These are phyloP conservation scores for Diutina catenulata DNA, from an alignment of 1,139 yeast species.

Conservation along the genomic window DNA sequence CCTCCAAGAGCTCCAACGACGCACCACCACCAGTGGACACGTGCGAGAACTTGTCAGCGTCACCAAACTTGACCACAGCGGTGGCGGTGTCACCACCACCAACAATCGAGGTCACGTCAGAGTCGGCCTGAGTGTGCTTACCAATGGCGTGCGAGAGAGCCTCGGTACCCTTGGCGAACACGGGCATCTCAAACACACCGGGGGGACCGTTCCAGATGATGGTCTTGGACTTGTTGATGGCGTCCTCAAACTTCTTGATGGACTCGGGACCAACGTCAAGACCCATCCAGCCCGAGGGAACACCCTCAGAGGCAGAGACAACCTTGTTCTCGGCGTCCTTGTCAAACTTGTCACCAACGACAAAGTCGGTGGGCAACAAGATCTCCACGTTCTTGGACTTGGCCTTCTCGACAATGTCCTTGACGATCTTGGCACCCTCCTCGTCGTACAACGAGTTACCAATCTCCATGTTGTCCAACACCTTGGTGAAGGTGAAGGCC, in stretches of 20 bases:
- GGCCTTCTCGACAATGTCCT: conserved; percentile 83
- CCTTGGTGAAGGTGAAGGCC: conserved; percentile 97
- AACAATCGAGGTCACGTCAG: conserved; percentile 89
- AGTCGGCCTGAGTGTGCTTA: conserved; percentile 73
- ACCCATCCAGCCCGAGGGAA: conserved; percentile 91
- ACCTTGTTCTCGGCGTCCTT: conserved; percentile 75
- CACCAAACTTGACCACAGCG: conserved; percentile 95
- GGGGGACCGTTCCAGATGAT: conserved; percentile 99
- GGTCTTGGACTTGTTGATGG: conserved; percentile 87
- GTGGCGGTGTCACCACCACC: conserved; percentile 99
- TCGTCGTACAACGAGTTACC: conserved; percentile 86
- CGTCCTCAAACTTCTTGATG: conserved; percentile 57
- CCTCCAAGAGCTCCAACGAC: conserved; percentile 92
- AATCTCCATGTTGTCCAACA: conserved; percentile 68
- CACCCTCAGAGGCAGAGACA: conserved; percentile 81
- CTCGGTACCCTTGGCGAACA: conserved; percentile 84
- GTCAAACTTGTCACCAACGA: conserved; percentile 86
- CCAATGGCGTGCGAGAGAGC: conserved; percentile 79
- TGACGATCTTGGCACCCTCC: conserved; percentile 89
- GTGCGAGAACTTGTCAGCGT: conserved; percentile 87
- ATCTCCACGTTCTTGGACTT: conserved; percentile 87
- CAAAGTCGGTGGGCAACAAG: conserved; percentile 86
- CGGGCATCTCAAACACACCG: conserved; percentile 95
- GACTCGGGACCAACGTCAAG: conserved; percentile 90
- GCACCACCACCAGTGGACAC: conserved; percentile 99